Evolutionary conservation across 1,284 basidiomycete species (phyloP), one percentile per base, ranked within the genome.

Genomic region (Xanthoconium separans): DNA sequence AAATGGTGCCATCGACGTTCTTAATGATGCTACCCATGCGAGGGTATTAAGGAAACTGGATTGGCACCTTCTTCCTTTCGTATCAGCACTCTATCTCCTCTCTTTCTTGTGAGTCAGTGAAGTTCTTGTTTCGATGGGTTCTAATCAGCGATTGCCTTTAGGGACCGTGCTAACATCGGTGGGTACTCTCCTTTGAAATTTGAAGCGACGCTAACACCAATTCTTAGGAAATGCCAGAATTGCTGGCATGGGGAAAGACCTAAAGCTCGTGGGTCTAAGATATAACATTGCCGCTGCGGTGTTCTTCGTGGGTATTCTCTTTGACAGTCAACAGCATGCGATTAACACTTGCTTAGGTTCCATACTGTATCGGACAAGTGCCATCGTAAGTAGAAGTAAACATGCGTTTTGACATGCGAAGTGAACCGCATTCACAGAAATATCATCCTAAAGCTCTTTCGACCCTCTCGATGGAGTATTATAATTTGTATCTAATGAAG

Each of bases 31-130:
- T 16, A 5, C 11, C 30, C 64, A 60, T 44, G 56, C 61, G 15
- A 70, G 62, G 42, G 55, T 78, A 16, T 61, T 79, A 48, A 24
- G 77, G 50, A 81, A 79, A 63, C 64, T 81, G 36, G 80, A 82
- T 57, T 61, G 69, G 51, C 74, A 79, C 58, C 55, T 81, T 11
- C 61, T 81, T 34, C 80, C 80, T 2, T 70, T 78, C 46, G 69
- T 80, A 44, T 73, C 77, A 8, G 57, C 83, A 24, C 70, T 85
- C 4, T 85, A 85, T 62, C 72, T 85, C 33, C 73, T 81, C 47
- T 80, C 76, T 0, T 79, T 78, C 63, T 61, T 81, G 79, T 81
- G 57, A 65, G 78, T 68, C 22, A 20, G 9, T 30, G 31, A 13
- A 22, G 3, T 18, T 18, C 5, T 18, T 29, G 2, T 18, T 33